These are phyloP conservation scores for Trichomonascaceae sp. DNA, from an alignment of 1,139 yeast genomes.

Conservation along the genomic window DNA sequence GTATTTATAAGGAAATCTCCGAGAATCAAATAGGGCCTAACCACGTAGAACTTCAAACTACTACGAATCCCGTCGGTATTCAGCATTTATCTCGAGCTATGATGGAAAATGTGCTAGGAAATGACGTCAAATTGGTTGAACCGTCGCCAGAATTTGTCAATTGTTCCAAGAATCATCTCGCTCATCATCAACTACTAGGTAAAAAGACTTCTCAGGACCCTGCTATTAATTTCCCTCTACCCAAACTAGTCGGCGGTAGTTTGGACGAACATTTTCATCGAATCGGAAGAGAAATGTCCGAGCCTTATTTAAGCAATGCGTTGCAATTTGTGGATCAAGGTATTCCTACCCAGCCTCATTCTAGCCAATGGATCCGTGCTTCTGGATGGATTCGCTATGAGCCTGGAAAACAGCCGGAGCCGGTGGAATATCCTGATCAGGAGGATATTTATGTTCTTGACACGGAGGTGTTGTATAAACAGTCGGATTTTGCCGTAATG, in stretches of 20 bases:
- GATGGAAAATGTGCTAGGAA: slow-evolving; percentile 27
- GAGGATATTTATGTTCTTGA: slow-evolving; percentile 72
- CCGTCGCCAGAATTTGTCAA: slow-evolving; percentile 39
- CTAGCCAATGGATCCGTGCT: slow-evolving; percentile 19
- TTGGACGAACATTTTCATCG: slow-evolving; percentile 81
- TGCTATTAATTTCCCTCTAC: slow-evolving; percentile 61
- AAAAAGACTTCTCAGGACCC: slow-evolving; percentile 62
- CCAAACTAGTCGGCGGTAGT: slow-evolving; percentile 59
- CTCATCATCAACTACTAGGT: slow-evolving; percentile 63
- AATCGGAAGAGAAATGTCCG: slow-evolving; percentile 52
- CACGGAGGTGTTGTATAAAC: slow-evolving; percentile 77
- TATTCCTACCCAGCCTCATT: slow-evolving; percentile 45
- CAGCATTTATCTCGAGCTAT: slow-evolving; percentile 26
- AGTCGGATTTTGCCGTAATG: slow-evolving; percentile 67
- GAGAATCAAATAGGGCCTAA: too few species aligned
- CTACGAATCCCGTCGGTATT: slow-evolving; percentile 54
- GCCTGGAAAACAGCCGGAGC: slow-evolving; percentile 43
- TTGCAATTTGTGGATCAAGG: slow-evolving; percentile 35
- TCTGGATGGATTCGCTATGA: slow-evolving; percentile 85
- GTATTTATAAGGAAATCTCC: too few species aligned
- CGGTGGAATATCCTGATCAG: slow-evolving; percentile 67
- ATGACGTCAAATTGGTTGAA: slow-evolving; percentile 5
- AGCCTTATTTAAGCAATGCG: slow-evolving; percentile 54
- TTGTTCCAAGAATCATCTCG: slow-evolving; percentile 57
- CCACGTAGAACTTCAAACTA: slow-evolving; percentile 6